Conservation (phyloP, 805 yeast genomes). For the Pichia ethanolica region DNA sequence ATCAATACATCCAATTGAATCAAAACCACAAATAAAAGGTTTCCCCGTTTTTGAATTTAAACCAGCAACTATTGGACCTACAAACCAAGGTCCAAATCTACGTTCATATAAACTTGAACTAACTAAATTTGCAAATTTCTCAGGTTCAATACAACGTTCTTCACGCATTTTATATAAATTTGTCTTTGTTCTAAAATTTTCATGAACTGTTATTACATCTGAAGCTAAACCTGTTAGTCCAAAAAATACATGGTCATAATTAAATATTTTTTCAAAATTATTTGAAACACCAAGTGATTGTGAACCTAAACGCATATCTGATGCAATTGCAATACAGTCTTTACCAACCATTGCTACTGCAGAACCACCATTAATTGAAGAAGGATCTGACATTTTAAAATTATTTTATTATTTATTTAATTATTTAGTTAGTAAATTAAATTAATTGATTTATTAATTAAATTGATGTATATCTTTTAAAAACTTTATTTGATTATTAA, state of each 20-base stretch:
- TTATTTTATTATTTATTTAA: neutral
- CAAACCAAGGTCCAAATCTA: constrained; percentile 94
- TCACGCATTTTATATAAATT: constrained; percentile 86
- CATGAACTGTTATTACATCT: constrained; percentile 82
- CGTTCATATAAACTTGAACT: constrained; percentile 84
- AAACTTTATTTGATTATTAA: neutral
- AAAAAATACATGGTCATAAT: constrained; percentile 75
- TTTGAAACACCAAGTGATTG: constrained; percentile 90
- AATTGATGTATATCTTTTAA: neutral
- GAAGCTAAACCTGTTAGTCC: constrained; percentile 95
- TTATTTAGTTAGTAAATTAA: neutral
- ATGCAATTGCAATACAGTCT: constrained; percentile 96
- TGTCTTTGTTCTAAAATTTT: constrained; percentile 74
- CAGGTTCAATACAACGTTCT: constrained; percentile 88
- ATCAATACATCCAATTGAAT: constrained; percentile 93
- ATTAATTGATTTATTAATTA: neutral
- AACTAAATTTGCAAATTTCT: constrained; percentile 86
- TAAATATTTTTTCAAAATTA: constrained; percentile 87
- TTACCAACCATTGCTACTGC: constrained; percentile 99
- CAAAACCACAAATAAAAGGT: constrained; percentile 94
- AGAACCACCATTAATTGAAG: constrained; percentile 84
- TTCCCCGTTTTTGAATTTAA: constrained; percentile 69
- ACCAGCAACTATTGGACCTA: constrained; percentile 96
- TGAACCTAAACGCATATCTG: constrained; percentile 88
- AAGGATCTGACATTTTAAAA: constrained; percentile 62